These are phyloP conservation scores for Tetrapyrgos nigripes DNA, from an alignment of 1,284 basidiomycete genomes.

Conservation along the genomic window DNA sequence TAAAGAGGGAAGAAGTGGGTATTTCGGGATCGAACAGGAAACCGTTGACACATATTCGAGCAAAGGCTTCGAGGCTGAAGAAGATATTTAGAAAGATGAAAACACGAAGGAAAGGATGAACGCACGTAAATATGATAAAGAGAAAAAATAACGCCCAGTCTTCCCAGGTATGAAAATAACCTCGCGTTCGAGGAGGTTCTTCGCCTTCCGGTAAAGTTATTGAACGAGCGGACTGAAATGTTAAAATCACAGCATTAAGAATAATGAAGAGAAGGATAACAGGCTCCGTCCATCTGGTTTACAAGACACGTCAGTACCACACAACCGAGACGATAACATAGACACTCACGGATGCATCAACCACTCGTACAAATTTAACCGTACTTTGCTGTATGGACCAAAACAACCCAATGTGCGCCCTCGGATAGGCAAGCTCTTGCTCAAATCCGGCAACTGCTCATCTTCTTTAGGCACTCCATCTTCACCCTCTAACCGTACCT, in stretches of 20 bases:
- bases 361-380: constrained; percentile 69
- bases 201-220: constrained; percentile 53
- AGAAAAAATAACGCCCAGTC: constrained; percentile 85
- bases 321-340: constrained; percentile 6
- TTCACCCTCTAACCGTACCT: constrained; percentile 60
- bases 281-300: constrained; percentile 90
- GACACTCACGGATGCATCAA: constrained; percentile 69
- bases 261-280: constrained; percentile 86
- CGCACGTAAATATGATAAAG: constrained; percentile 89
- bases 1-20: constrained; percentile 60
- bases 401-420: constrained; percentile 85
- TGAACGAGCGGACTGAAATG: constrained; percentile 76
- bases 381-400: constrained; percentile 69
- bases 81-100: constrained; percentile 10
- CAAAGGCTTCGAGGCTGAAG: constrained; percentile 81
- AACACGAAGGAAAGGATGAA: constrained; percentile 25
- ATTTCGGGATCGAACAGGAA: constrained; percentile 90
- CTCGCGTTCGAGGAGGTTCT: constrained; percentile 48
- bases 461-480: constrained; percentile 41
- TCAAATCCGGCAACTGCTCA: constrained; percentile 52
- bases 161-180: constrained; percentile 90
- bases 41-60: constrained; percentile 91
- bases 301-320: constrained; percentile 8
- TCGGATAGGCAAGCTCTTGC: constrained; percentile 62
- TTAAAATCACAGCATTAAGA: constrained; percentile 83